These are phyloP conservation scores for Termitomyces sp. DNA, from an alignment of 768 basidiomycete genomes.

Conservation along the genomic window DNA sequence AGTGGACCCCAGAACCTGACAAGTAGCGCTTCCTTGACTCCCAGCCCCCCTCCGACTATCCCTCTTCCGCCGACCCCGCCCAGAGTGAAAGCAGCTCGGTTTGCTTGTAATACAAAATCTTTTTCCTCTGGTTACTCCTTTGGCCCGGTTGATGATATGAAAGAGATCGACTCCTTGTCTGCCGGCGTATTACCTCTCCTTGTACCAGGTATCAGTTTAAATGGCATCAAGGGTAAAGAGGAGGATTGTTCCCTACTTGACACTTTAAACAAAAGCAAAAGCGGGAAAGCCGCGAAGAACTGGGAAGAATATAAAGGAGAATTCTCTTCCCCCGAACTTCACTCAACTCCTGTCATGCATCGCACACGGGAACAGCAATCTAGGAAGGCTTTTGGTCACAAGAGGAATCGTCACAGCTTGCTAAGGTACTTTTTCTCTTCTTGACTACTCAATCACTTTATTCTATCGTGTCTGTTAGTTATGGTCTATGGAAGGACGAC, in stretches of 20 bases:
- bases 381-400: slow-evolving; percentile 48
- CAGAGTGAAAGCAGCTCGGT: slow-evolving; percentile 50
- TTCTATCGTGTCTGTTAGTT: slow-evolving; percentile 29
- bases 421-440: slow-evolving; percentile 41
- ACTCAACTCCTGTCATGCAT: slow-evolving; percentile 54
- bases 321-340: slow-evolving; percentile 50
- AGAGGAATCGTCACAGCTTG: slow-evolving; percentile 59
- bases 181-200: slow-evolving; percentile 64
- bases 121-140: slow-evolving; percentile 63
- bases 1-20: slow-evolving; percentile 33
- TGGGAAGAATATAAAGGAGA: slow-evolving; percentile 40
- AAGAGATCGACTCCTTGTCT: slow-evolving; percentile 67
- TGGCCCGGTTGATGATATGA: slow-evolving; percentile 47
- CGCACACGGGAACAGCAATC: slow-evolving; percentile 21
- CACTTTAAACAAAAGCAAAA: slow-evolving; percentile 35
- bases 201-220: slow-evolving; percentile 58
- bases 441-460: neutral
- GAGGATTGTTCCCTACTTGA: slow-evolving; percentile 36
- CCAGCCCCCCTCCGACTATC: slow-evolving; percentile 57
- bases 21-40: slow-evolving; percentile 27
- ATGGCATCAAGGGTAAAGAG: slow-evolving; percentile 48
- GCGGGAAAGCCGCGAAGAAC: slow-evolving; percentile 26
- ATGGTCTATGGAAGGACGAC: slow-evolving; percentile 58
- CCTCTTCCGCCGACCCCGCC: slow-evolving; percentile 76
- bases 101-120: slow-evolving; percentile 56